Base-by-base conservation (phyloP, 345 rosid species). In the Brassica carinata region DNA sequence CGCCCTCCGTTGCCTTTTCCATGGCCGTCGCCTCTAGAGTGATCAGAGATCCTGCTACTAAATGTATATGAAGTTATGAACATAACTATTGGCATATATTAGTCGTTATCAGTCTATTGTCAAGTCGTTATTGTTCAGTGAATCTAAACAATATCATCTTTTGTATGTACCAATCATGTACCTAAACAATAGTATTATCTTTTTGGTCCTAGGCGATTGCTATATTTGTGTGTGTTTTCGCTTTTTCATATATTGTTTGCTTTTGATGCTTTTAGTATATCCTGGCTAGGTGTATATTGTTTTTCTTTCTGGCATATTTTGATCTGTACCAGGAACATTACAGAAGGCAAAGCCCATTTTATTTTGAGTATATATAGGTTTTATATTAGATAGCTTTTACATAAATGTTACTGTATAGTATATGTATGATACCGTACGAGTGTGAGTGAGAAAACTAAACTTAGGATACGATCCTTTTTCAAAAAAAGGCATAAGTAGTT, bases 1-100 rank as follows among this genome's bases (percentile, higher is more conserved):
- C 74, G 38, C 69, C 74, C 69, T 67, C 69, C 78, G 23, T 38
- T 53, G 6, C 68, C 67, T 18, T 63, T 63, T 18, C 38, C 61
- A 13, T 72, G 45, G 51, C 70, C 70, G 53, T 66, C 53, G 8
- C 73, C 69, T 66, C 34, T 57, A 65, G 77, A 17, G 17, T 36
- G 70, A 31, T 58, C 68, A 79, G 63, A 38, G 73, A 8, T 13
- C 72, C 48, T 51, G 73, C 29, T 31, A 73, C 73, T 2, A 74
- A n/a, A n/a, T n/a, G n/a, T n/a, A n/a, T n/a, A n/a, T 45, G 43
- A 31, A 31, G 26, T 5, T 58, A 15, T 36, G 57, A 40, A 40
- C 57, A 67, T 67, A 19, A 43, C 72, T 3, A 65, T n/a, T 9
- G 58, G 13, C 62, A 58, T 0, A 58, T 0, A 58, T 68, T 29